Evolutionary conservation across 2,329 filamentous ascomycete genomes (phyloP).

Genomic region (Pleoardoris graminearum): DNA sequence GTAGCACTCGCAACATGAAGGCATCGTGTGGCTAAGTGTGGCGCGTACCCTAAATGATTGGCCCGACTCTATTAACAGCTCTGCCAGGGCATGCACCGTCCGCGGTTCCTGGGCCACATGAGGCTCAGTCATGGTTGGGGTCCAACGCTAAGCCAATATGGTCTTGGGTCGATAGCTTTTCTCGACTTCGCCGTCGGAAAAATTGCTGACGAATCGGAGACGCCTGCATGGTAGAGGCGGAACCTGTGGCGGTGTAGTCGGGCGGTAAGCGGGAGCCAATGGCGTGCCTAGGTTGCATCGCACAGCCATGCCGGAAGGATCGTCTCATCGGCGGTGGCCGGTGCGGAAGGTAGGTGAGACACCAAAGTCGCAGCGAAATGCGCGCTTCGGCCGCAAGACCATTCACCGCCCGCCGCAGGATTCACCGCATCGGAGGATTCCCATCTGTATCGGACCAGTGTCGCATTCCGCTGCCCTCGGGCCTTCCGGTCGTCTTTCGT

Average conservation of each 20-base stretch:
- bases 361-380: not conserved
- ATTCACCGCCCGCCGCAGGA: not conserved
- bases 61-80: constrained; percentile 6
- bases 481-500: not conserved
- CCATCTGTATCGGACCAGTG: not conserved
- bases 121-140: constrained; percentile 5
- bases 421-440: constrained; percentile 4
- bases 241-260: constrained; percentile 4
- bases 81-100: constrained; percentile 1
- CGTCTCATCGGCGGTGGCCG: constrained; percentile 3
- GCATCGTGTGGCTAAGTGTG: constrained; percentile 9
- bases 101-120: not conserved
- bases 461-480: constrained; percentile 1
- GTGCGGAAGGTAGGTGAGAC: no score
- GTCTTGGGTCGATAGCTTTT: not conserved
- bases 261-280: constrained; percentile 4
- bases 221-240: constrained; percentile 4
- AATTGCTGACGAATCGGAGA: not conserved
- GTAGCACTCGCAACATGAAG: constrained; percentile 2
- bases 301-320: constrained; percentile 5
- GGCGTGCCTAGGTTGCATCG: not conserved
- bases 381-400: constrained; percentile 6
- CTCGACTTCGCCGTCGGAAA: constrained; percentile 6
- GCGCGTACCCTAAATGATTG: constrained; percentile 5
- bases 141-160: not conserved